Evolutionary conservation across 495 filamentous ascomycete genomes (phyloP).

Genomic region (Evernia prunastri): DNA sequence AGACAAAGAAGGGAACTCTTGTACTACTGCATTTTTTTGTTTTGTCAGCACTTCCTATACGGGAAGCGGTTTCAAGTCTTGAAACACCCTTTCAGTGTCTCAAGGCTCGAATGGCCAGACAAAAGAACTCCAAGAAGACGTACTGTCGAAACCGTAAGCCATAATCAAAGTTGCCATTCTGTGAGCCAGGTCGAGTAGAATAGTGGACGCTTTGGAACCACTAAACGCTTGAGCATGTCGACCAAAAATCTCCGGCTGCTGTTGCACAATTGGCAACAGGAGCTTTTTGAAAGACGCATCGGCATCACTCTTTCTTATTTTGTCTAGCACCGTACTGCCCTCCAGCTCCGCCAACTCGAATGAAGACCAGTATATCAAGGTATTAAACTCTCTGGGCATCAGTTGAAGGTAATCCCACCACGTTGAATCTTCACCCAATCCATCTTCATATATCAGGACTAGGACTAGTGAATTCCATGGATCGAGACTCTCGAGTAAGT

Average conservation of each 20-base stretch:
- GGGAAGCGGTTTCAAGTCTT: no score
- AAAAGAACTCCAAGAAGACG: no score
- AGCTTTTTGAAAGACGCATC: constrained; percentile 58
- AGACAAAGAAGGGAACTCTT: constrained; percentile 27
- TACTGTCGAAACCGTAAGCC: constrained; percentile 92
- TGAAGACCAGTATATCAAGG: constrained; percentile 83
- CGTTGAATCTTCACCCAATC: constrained; percentile 50
- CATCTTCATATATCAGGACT: constrained; percentile 72
- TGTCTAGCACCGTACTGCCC: constrained; percentile 66
- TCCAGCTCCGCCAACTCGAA: constrained; percentile 67
- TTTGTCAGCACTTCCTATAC: no score
- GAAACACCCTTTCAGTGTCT: no score
- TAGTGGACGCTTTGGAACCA: constrained; percentile 40
- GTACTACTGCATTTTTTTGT: no score
- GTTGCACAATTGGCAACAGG: constrained; percentile 54
- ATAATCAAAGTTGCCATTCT: constrained; percentile 82
- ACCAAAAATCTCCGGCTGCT: constrained; percentile 41
- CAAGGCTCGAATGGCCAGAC: no score
- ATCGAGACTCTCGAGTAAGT: constrained; percentile 39
- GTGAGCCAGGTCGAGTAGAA: constrained; percentile 59
- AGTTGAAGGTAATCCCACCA: constrained; percentile 83
- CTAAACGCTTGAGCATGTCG: constrained; percentile 45
- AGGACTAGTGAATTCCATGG: constrained; percentile 65
- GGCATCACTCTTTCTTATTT: constrained; percentile 69
- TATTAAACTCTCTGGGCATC: constrained; percentile 72